These are phyloP conservation scores for Carex kokanica DNA, from an alignment of 176 grass and related monocot genomes.

Conservation along the genomic window DNA sequence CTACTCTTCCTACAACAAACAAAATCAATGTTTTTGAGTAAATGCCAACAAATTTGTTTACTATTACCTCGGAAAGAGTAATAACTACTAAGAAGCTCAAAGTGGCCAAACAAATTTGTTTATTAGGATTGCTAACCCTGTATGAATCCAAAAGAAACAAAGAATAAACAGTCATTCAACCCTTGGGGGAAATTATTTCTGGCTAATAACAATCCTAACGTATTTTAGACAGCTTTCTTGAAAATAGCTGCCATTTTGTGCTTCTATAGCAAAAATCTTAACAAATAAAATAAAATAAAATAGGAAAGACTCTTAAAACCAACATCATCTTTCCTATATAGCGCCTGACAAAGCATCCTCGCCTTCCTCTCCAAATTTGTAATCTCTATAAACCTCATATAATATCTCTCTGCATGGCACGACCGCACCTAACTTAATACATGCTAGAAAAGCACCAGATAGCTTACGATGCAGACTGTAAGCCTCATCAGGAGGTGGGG, in stretches of 20 bases:
- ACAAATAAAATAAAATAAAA: not conserved
- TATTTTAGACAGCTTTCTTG: conserved; percentile 31
- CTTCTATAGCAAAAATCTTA: conserved; percentile 14
- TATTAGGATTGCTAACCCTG: not conserved
- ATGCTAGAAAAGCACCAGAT: conserved; percentile 88
- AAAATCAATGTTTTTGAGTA: not conserved
- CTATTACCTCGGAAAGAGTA: not conserved
- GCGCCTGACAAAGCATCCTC: conserved; percentile 39
- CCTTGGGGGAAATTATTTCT: not conserved
- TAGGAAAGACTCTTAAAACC: not conserved
- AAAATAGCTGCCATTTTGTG: conserved; percentile 25
- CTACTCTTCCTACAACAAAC: not conserved
- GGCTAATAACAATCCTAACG: conserved; percentile 1
- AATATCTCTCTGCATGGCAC: conserved; percentile 85
- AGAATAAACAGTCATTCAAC: not conserved
- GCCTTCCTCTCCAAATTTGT: conserved; percentile 44
- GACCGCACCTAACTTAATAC: conserved; percentile 81
- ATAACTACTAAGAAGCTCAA: not conserved
- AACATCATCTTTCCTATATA: conserved; percentile 19
- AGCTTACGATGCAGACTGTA: conserved; percentile 95
- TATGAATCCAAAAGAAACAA: not conserved
- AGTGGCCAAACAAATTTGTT: not conserved
- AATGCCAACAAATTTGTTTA: not conserved
- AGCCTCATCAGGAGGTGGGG: conserved; percentile 83
- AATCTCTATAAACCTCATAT: conserved; percentile 53